Base-by-base conservation (phyloP, 441 rosid genomes). In the Populus hybrid region DNA sequence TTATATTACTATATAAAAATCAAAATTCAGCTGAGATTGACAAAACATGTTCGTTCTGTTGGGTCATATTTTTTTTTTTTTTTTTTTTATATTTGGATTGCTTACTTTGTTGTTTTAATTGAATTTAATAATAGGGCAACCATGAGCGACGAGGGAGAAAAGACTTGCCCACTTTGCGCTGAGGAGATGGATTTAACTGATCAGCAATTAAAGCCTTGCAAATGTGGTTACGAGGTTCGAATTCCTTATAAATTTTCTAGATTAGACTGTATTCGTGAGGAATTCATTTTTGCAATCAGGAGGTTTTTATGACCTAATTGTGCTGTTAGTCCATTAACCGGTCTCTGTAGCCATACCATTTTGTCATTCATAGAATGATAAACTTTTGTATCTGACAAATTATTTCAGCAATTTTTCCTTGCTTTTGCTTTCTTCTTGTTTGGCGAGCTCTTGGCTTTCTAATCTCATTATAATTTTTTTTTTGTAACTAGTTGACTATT, bases 171-270 rank as follows among this genome's bases (percentile, higher is more conserved):
- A 23, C 92, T 94, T 59, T 93, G 98, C 30, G 91, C 97, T 0
- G 98, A 94, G 79, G 97, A 94, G 85, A 94, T 94, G 98, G 98
- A 93, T 81, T 83, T 91, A 83, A 94, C 98, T 24, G 98, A 94
- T 88, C 98, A 91, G 82, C 97, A 94, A 70, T 84, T 94, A 83
- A 94, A 91, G 89, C 98, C 98, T 75, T 94, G 98, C 91, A 89
- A 89, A 89, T 94, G 98, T 85, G 98, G 97, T 46, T 94, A 94
- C 11, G 95, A 94, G 93, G 98, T 93, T 46, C 19, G 18, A 46
- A 46, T 46, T 46, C 57, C 57, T 4, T 46, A 4, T 12, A 46
- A 46, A 1, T 14, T 14, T 14, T 75, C 4, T 64, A 53, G n/a
- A 9, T 32, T 57, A 26, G 61, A 2, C 19, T 21, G 2, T n/a